Base-by-base conservation (phyloP, 129 eudicot species). In the Pseudognaphalium luteoalbum region DNA sequence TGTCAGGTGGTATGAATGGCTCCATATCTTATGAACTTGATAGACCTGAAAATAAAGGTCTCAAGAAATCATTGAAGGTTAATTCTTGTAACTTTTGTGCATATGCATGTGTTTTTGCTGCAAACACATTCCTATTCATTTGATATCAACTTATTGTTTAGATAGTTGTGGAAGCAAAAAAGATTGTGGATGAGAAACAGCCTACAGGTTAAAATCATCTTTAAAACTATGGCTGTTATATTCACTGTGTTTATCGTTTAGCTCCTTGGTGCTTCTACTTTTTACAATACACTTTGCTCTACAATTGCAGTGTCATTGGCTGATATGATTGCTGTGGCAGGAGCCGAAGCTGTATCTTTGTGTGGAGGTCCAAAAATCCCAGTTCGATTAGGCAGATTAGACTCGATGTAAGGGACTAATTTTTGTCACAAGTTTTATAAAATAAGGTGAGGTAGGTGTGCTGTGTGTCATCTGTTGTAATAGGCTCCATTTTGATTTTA, bases 1-100 rank as follows among this genome's bases (percentile, higher is more conserved):
- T 54, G 64, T 77, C 83, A 93, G 98, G 99, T 77, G 99, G 99
- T 74, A 89, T 94, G 97, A 94, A 91, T 81, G 99, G 99, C 28
- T 94, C 99, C 70, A 87, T 94, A 75, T 83, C 85, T 64, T 85
- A 82, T 83, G 99, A 94, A 86, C 96, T 94, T 16, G 99, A 89
- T 64, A 86, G 99, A 83, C 99, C 99, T 73, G 97, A 94, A 80
- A 94, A 94, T 68, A 81, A 66, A 70, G 97, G 99, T 75, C 93
- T 94, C 50, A 73, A 86, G 58, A 94, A 87, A 77, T 62, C 99
- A 1, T 7, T 91, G 68, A 94, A 94, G 99, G 99, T 81, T 47
- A 47, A 60, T 62, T 54, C 72, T 74, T 68, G 30, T 62, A 16
- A 30, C 30, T 44, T 50, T 20, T 17, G 22, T n/a, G 44, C 19